These are phyloP conservation scores for Ophioceras dolichostomum DNA, from an alignment of 2,329 filamentous ascomycete species.

Conservation along the genomic window DNA sequence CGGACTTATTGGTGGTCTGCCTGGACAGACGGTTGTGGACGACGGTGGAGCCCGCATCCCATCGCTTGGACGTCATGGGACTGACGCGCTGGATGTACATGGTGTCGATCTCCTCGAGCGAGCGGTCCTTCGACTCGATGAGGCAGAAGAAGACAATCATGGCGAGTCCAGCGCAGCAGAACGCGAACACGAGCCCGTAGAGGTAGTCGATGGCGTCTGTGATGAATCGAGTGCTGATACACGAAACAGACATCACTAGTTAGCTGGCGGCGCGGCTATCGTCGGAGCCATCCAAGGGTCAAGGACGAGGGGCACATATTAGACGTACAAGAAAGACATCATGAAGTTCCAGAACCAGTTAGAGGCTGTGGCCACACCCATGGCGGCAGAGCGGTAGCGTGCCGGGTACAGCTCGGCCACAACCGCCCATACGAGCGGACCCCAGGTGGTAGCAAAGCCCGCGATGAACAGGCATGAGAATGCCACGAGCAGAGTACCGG, in stretches of 20 bases:
- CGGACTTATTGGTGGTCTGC: no score
- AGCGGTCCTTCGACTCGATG: slow-evolving; percentile 59
- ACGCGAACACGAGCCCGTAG: slow-evolving; percentile 61
- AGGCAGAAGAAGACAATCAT: slow-evolving; percentile 64
- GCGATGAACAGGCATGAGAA: slow-evolving; percentile 63
- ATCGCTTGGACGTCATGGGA: slow-evolving; percentile 18
- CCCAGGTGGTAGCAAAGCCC: slow-evolving; percentile 59
- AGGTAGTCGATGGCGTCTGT: slow-evolving; percentile 55
- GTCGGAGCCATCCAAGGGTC: no score
- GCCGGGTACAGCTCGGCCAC: slow-evolving; percentile 35
- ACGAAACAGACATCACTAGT: slow-evolving; percentile 16
- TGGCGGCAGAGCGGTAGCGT: slow-evolving; percentile 22
- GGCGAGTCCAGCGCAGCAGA: slow-evolving; percentile 50
- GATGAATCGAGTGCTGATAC: slow-evolving; percentile 30
- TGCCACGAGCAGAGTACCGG: slow-evolving; percentile 57
- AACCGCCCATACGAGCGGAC: slow-evolving; percentile 57
- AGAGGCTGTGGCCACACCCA: slow-evolving; percentile 39
- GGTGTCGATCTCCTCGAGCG: slow-evolving; percentile 64
- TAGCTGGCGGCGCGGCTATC: no score
- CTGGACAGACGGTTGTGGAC: no score
- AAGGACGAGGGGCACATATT: no score
- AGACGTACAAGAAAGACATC: not conserved
- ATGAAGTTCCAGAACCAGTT: slow-evolving; percentile 52
- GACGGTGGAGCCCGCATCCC: no score
- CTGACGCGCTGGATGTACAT: slow-evolving; percentile 52